Evolutionary conservation across 2,329 filamentous ascomycete species (phyloP).

Genomic region (Scolecobasidium constrictum): DNA sequence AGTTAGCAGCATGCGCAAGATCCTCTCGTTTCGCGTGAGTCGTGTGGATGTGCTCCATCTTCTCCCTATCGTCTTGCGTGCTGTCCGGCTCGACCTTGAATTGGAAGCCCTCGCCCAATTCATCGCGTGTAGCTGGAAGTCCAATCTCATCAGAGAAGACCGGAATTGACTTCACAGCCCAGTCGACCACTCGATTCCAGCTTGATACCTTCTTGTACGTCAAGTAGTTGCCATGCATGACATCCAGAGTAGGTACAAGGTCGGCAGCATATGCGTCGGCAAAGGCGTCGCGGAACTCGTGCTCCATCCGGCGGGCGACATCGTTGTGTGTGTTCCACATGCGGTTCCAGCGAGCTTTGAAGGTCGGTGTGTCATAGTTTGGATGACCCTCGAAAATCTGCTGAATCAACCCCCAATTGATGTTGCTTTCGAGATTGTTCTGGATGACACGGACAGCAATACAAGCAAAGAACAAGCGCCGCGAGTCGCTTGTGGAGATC

Average conservation of each 20-base stretch:
- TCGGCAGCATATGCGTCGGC: slow-evolving; percentile 32
- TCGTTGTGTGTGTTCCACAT: slow-evolving; percentile 26
- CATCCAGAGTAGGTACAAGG: slow-evolving; percentile 33
- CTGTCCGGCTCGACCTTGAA: slow-evolving; percentile 1
- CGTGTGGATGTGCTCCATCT: slow-evolving; percentile 4
- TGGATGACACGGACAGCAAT: slow-evolving; percentile 8
- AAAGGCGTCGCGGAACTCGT: slow-evolving; percentile 35
- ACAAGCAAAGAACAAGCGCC: slow-evolving; percentile 6
- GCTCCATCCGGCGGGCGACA: slow-evolving; percentile 32
- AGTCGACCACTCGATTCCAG: slow-evolving; percentile 35
- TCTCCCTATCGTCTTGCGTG: slow-evolving; percentile 2
- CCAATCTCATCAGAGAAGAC: slow-evolving; percentile 6
- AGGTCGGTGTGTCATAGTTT: slow-evolving; percentile 23
- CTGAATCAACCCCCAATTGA: slow-evolving; percentile 21
- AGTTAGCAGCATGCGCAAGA: background rate
- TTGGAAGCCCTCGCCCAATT: slow-evolving; percentile 5
- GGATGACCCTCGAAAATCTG: slow-evolving; percentile 34
- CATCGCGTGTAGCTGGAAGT: slow-evolving; percentile 23
- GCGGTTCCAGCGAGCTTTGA: slow-evolving; percentile 27
- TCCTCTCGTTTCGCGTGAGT: slow-evolving; percentile 1
- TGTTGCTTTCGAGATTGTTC: slow-evolving; percentile 1
- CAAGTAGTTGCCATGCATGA: slow-evolving; percentile 28
- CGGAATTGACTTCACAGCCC: slow-evolving; percentile 32
- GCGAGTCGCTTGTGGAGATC: slow-evolving; percentile 1
- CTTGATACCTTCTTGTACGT: slow-evolving; percentile 16